Evolutionary conservation across 306 rosid species (phyloP).

Genomic region (Casuarina equisetifolia): DNA sequence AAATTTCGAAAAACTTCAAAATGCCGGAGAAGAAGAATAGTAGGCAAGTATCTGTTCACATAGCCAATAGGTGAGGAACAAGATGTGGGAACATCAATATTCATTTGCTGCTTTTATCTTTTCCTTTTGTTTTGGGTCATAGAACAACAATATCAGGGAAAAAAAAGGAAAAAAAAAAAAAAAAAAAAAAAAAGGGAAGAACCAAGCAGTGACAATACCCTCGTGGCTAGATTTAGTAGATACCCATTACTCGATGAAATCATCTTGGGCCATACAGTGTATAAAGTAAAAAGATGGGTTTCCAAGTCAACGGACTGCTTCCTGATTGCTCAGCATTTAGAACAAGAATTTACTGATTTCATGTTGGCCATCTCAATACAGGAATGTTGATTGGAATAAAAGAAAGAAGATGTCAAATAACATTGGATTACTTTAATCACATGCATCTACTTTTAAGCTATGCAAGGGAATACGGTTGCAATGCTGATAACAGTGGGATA

Average conservation of each 20-base stretch:
- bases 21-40: constrained; percentile 78
- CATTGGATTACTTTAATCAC: not conserved
- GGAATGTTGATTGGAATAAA: not conserved
- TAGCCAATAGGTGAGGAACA: constrained; percentile 27
- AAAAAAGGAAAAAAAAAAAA: too few relatives aligned
- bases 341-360: not conserved
- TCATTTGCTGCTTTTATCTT: not conserved
- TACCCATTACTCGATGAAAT: constrained; percentile 22
- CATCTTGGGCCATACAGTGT: not conserved
- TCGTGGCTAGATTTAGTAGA: not conserved
- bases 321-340: not conserved
- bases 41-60: constrained; percentile 77
- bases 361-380: not conserved
- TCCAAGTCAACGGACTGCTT: not conserved
- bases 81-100: constrained; percentile 11
- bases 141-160: not conserved
- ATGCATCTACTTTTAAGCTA: not conserved
- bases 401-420: not conserved
- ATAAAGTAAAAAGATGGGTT: not conserved
- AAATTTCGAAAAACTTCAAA: constrained; percentile 83
- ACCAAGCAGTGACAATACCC: not conserved
- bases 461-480: not conserved
- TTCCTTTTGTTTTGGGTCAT: not conserved
- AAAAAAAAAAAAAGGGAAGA: not conserved
- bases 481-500: not conserved